These are phyloP conservation scores for Aspergillus niger DNA, from an alignment of 2,329 filamentous ascomycete genomes.

Conservation along the genomic window DNA sequence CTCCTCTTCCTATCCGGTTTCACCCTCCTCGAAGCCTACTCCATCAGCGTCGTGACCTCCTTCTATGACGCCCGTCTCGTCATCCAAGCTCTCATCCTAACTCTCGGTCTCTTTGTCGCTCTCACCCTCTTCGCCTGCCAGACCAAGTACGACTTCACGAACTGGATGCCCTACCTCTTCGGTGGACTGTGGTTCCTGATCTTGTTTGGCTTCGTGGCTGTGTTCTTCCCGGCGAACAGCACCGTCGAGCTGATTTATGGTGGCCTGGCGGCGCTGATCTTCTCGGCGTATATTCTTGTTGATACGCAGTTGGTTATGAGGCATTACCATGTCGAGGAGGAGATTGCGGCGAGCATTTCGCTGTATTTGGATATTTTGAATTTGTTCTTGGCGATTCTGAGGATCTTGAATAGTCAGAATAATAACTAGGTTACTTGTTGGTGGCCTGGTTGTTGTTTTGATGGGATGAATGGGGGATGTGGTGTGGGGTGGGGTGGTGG, in stretches of 20 bases:
- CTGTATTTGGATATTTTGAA: constrained; percentile 97
- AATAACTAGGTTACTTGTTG: constrained; percentile 67
- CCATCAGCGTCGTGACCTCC: constrained; percentile 86
- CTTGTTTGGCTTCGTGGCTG: constrained; percentile 88
- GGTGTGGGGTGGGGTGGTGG: not conserved
- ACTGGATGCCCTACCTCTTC: constrained; percentile 94
- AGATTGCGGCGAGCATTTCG: constrained; percentile 92
- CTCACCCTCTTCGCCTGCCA: constrained; percentile 87
- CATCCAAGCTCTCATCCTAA: constrained; percentile 85
- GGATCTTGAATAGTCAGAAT: constrained; percentile 93
- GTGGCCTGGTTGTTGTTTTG: not conserved
- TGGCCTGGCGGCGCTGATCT: constrained; percentile 78
- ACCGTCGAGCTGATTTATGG: constrained; percentile 84
- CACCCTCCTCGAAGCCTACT: constrained; percentile 90
- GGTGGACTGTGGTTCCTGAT: constrained; percentile 86
- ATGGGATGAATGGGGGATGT: not conserved
- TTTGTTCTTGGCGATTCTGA: constrained; percentile 90
- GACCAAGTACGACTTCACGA: constrained; percentile 96
- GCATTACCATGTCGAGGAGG: constrained; percentile 96
- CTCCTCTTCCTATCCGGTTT: constrained; percentile 89
- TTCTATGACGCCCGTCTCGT: constrained; percentile 85
- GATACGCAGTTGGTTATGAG: constrained; percentile 95
- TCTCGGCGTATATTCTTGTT: constrained; percentile 91
- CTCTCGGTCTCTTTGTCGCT: constrained; percentile 66
- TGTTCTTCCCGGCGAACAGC: constrained; percentile 82